A percentile compares a stretch with the other conserved stretches of the same genome.
These are phyloP conservation scores for Fusarium denticulatum DNA, from an alignment of 2,329 filamentous ascomycete genomes.

Conservation along the genomic window DNA sequence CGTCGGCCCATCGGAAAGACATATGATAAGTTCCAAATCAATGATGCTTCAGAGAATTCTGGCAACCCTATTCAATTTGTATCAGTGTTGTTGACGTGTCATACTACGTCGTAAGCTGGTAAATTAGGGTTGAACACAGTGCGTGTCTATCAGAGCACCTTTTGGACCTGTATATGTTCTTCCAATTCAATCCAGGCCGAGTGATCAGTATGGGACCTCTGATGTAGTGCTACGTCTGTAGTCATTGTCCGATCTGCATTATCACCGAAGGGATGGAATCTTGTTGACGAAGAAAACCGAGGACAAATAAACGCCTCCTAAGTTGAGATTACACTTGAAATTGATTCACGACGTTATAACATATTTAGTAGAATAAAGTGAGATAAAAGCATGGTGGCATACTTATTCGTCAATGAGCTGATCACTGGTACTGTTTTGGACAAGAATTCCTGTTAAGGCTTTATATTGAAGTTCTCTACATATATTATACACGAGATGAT, in stretches of 20 bases:
- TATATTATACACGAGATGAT: no score
- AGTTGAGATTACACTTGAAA: background rate
- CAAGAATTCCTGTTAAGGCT: no score
- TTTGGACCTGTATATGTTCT: background rate
- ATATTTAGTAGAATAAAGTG: accelerated
- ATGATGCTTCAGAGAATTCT: background rate
- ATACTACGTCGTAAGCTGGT: background rate
- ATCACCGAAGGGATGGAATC: background rate
- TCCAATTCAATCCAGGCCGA: background rate
- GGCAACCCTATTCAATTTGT: accelerated
- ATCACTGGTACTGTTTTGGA: no score
- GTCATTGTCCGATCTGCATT: background rate
- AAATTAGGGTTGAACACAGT: background rate
- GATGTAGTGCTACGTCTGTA: background rate
- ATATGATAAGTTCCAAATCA: background rate
- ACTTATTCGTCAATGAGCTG: no score
- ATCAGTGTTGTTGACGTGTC: background rate
- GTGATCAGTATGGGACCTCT: no score
- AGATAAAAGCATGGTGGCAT: no score
- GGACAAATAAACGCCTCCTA: background rate
- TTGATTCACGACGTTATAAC: no score
- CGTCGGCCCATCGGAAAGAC: background rate
- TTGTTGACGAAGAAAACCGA: background rate
- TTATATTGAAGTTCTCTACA: no score
- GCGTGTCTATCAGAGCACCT: background rate